A percentile compares a stretch with the other conserved stretches of the same genome.
phyloP scores from a whole-genome alignment of 306 rosid genomes.

The Luffa acutangula region DNA sequence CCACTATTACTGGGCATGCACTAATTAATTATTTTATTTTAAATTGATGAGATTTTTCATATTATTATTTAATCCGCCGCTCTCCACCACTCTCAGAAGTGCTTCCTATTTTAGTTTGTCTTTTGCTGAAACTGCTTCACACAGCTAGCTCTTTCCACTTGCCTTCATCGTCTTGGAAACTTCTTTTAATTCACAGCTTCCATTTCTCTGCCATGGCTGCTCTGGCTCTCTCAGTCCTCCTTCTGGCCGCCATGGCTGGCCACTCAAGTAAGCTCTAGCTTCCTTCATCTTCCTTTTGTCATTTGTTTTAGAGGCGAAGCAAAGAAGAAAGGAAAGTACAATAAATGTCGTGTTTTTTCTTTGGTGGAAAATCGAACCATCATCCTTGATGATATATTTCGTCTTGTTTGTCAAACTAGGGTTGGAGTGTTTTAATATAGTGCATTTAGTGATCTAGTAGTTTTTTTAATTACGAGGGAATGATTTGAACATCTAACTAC shows the following conservation, averaged over 20 bases:
- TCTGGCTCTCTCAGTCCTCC: conserved; percentile 35
- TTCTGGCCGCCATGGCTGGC: conserved; percentile 37
- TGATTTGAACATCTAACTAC: no score
- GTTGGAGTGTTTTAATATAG: no score
- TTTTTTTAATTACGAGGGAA: no score
- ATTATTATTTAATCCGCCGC: neutral
- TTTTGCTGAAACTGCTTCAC: neutral
- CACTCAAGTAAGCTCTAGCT: conserved; percentile 39
- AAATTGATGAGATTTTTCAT: no score
- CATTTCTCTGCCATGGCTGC: conserved; percentile 33
- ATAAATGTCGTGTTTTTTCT: no score
- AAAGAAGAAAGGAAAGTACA: no score
- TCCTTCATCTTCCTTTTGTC: neutral
- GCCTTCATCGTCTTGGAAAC: neutral
- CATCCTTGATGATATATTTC: no score
- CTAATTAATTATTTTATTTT: no score
- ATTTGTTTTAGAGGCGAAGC: no score
- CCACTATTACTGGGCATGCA: neutral
- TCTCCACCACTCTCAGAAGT: neutral
- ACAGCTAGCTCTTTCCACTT: neutral
- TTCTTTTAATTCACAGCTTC: neutral
- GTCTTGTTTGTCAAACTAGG: no score
- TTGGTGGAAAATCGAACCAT: no score
- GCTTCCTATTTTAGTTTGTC: neutral
- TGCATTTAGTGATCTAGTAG: no score